Base-by-base conservation (phyloP, 441 rosid species). In the Brassica balearica region DNA sequence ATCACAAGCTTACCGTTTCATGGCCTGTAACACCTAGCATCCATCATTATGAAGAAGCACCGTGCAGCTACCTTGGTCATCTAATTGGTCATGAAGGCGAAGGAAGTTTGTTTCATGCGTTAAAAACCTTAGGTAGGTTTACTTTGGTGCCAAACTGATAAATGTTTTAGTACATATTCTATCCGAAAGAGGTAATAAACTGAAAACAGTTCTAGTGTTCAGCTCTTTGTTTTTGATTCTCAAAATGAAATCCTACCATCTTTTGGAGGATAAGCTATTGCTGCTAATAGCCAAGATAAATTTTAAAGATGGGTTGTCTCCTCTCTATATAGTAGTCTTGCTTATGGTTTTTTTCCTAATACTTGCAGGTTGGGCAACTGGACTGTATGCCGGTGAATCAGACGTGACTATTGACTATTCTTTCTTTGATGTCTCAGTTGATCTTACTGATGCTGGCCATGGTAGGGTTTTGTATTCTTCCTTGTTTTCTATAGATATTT, bases 41-140 rank as follows among this genome's bases (percentile, higher is more conserved):
- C 84, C 87, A 58, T 70, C 88, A 85, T 82, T 89, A 92, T 86
- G 88, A 88, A 86, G 98, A 89, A 81, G 95, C 87, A 55, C 93
- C 97, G 63, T 74, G 90, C 86, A 87, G 79, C 71, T 93, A 92
- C 83, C 89, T 94, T 78, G 75, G 91, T 70, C 92, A 94, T 82
- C 95, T 94, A 78, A 91, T 91, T 78, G 97, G 96, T 58, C 98
- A 94, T 78, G 89, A 92, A 88, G 96, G 93, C 83, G 91, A 90
- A 87, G 98, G 98, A 70, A 90, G 97, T 56, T 67, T 94, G 76
- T 94, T 86, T 84, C 86, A 87, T 65, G 82, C 89, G 88, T 86
- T 94, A 91, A 94, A 94, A 85, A 85, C 73, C 69, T 80, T 87
- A 82, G 98, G 98, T 94, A 82, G 78, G 94, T 87, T 73, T 51